Evolutionary conservation across 1,284 basidiomycete genomes (phyloP).

Genomic region (Coniferiporia weirii): DNA sequence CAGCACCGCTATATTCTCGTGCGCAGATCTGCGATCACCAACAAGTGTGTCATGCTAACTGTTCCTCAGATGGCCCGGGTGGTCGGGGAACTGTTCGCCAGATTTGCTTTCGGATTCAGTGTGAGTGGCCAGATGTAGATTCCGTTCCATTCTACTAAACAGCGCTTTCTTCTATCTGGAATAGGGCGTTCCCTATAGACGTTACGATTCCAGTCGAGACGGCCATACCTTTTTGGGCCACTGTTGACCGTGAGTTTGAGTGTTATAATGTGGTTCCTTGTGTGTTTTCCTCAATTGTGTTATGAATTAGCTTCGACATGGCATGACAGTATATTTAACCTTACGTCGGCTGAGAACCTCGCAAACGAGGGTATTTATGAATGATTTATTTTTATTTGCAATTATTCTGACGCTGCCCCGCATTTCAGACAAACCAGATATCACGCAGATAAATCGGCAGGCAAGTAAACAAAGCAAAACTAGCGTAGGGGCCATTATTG

Average conservation of each 20-base stretch:
- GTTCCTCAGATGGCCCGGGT: constrained; percentile 12
- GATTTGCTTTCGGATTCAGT: constrained; percentile 1
- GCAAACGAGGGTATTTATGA: constrained; percentile 8
- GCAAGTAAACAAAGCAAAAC: not conserved
- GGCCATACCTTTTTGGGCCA: constrained; percentile 17
- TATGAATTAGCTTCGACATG: constrained; percentile 9
- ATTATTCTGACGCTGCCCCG: not conserved
- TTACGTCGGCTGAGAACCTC: constrained; percentile 3
- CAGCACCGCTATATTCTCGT: constrained; percentile 5
- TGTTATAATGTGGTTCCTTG: not conserved
- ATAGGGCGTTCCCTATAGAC: not conserved
- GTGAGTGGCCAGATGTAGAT: not conserved
- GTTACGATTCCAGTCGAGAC: constrained; percentile 14
- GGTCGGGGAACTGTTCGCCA: constrained; percentile 7
- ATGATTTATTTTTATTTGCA: not conserved
- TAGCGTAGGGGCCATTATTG: constrained; percentile 9
- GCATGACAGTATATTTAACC: constrained; percentile 11
- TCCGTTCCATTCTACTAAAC: not conserved
- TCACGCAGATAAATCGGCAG: constrained; percentile 2
- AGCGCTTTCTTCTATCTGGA: not conserved
- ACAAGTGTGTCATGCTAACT: not conserved
- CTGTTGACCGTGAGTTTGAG: constrained; percentile 9
- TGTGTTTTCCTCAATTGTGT: not conserved
- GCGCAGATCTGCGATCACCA: not conserved
- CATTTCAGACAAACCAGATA: constrained; percentile 6